Evolutionary conservation across 2,329 filamentous ascomycete genomes (phyloP), one percentile per base, ranked within the genome.

Genomic region (Zymoseptoria ardabiliae): DNA sequence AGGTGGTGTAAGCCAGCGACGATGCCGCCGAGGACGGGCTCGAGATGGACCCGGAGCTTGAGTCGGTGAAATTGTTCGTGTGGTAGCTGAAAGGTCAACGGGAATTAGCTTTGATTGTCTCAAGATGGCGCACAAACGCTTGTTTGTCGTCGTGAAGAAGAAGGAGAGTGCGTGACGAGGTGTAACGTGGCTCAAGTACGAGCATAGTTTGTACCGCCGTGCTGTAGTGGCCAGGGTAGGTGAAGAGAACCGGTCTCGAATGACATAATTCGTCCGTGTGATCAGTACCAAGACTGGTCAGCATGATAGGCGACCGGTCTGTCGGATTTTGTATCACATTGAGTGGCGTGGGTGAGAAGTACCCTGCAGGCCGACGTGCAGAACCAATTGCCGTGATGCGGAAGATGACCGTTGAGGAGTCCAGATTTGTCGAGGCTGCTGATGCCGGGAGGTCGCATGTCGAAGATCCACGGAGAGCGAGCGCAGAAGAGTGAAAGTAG

Each of bases 41-140:
- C 64, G 79, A 80, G 67, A 77, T 78, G 64, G 78, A 82, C 68
- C 81, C 81, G 58, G 78, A 81, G 61, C 82, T 81, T 13, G 51
- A 53, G 73, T 84, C 81, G 61, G 82, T 78, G 66, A 82, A 77
- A 65, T 78, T 76, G 69, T 77, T 72, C 61, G 75, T 68, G 62
- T 79, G 76, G 71, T 81, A 84, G 70, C 81, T 83, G 73, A 54
- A 51, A 60, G 60, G 61, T 51, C 50, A 54, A 30, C 55, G 58
- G n/a, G 20, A 30, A 53, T 65, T 58, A 65, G 63, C 58, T 52
- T 25, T 30, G 35, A 53, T 51, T 57, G 58, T 64, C 48, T 59
- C 58, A 61, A 51, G 51, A 50, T 53, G 51, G 53, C 48, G 53
- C 58, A 61, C 61, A 23, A 41, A 56, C 51, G 56, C 56, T 58